Evolutionary conservation across 23 red algal species (phyloP).

Genomic region (Gracilariopsis chorda): DNA sequence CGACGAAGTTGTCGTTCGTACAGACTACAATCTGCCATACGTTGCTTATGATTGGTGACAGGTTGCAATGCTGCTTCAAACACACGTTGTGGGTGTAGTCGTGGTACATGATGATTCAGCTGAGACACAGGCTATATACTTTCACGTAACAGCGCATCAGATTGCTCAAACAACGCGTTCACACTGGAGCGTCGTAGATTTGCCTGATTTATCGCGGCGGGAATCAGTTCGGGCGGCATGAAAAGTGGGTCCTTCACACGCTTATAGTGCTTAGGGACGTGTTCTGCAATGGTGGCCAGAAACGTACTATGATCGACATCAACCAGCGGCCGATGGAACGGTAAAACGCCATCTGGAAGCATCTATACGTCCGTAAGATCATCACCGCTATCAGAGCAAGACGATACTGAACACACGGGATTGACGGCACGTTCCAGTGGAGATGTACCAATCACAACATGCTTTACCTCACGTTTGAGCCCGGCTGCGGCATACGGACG

Average conservation of each 20-base stretch:
- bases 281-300: background rate
- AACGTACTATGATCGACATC: background rate
- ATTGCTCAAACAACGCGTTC: background rate
- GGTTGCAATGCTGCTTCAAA: background rate
- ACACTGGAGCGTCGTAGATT: background rate
- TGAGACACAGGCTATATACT: too few relatives aligned
- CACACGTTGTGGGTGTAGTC: background rate
- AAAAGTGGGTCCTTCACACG: background rate
- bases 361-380: background rate
- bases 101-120: background rate
- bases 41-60: background rate
- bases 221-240: background rate
- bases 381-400: too few relatives aligned
- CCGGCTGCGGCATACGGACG: background rate
- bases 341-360: background rate
- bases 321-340: background rate
- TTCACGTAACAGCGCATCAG: conserved; percentile 15
- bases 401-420: too few relatives aligned
- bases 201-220: background rate
- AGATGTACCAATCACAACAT: background rate
- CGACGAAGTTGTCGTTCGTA: conserved; percentile 61
- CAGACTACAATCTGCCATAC: background rate
- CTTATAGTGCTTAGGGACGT: background rate
- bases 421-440: background rate
- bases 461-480: background rate